Base-by-base conservation (phyloP, 2,329 filamentous ascomycete genomes). In the Talaromyces funiculosus region DNA sequence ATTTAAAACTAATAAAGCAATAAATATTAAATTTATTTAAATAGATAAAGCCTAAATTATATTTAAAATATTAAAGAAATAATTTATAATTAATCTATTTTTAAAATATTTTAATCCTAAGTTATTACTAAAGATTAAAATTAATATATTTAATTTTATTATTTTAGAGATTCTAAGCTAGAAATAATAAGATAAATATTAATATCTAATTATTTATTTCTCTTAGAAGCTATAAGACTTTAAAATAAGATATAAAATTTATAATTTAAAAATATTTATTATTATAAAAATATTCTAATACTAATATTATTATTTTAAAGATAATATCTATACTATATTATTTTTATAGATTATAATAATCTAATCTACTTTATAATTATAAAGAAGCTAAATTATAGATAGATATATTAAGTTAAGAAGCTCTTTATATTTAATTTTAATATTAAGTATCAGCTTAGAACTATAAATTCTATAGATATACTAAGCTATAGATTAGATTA, bases 321-420 rank as follows among this genome's bases (percentile, higher is more conserved):
- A n/a, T 29, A 49, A 24, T 49, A 51, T 4, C 0, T 29, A 51
- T 4, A 2, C 18, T 51, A 31, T 51, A 31, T n/a, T 51, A 51
- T 51, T 16, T 51, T n/a, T 3, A 16, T 51, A 51, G 26, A 51
- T 51, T 51, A 51, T 51, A 51, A 51, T 51, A 51, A 51, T 33
- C 4, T 51, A 29, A 29, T 8, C 7, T 51, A 51, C 20, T 51
- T 51, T 49, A 49, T 49, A 49, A 49, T 16, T 49, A 49, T 49
- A 9, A 49, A 49, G 24, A 16, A 49, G 7, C 24, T 49, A 3
- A 49, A 49, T n/a, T 26, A 49, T 16, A 29, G 7, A 29, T 29
- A 49, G 12, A 9, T 29, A 14, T 29, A 29, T 14, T 49, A 31
- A 12, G 14, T 12, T 14, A 29, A 49, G 12, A 49, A 49, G 43